These are phyloP conservation scores for Panaeolus papilionaceus DNA, from an alignment of 768 basidiomycete genomes.

Conservation along the genomic window DNA sequence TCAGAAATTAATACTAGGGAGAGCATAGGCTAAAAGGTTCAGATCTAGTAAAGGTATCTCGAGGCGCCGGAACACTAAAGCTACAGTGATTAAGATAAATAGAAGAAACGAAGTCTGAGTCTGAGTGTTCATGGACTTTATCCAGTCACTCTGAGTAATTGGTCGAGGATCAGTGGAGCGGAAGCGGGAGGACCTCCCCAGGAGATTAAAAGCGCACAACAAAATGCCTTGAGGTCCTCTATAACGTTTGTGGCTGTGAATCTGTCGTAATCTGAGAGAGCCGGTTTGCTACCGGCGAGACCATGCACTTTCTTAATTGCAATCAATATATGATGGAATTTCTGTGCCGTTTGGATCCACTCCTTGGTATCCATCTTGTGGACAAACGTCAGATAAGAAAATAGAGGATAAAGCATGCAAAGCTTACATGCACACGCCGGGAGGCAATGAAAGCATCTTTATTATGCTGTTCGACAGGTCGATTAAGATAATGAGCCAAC, in stretches of 20 bases:
- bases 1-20: background rate
- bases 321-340: background rate
- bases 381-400: background rate
- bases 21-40: background rate
- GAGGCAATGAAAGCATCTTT: constrained; percentile 3
- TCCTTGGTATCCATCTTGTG: background rate
- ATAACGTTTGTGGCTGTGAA: background rate
- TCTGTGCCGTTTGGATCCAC: background rate
- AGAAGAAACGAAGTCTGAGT: background rate
- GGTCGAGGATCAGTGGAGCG: background rate
- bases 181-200: constrained; percentile 1
- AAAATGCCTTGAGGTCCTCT: background rate
- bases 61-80: background rate
- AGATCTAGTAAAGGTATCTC: background rate
- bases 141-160: background rate
- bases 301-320: constrained; percentile 4
- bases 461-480: background rate
- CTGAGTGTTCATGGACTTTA: background rate
- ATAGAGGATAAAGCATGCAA: background rate
- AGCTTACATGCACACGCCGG: background rate
- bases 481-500: background rate
- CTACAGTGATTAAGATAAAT: background rate
- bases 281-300: background rate
- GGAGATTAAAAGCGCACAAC: background rate
- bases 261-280: background rate